phyloP scores from a whole-genome alignment of 345 rosid genomes.

The Citrus unshiu region DNA sequence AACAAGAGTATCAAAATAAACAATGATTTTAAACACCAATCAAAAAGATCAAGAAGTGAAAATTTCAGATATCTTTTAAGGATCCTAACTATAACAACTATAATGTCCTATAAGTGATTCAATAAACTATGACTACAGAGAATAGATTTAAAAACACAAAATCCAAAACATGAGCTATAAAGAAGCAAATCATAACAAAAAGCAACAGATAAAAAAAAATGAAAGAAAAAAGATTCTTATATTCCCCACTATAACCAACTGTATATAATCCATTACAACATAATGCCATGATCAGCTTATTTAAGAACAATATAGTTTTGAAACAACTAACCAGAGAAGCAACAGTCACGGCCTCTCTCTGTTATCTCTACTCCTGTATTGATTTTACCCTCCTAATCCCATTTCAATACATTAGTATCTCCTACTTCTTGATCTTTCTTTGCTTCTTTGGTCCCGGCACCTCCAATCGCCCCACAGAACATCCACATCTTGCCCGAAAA shows the following conservation, averaged over 20 bases:
- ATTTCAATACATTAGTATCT: conserved; percentile 1
- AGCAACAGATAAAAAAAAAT: conserved; percentile 15
- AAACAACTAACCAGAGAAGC: conserved; percentile 37
- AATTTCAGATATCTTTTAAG: background rate
- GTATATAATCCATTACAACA: conserved; percentile 42
- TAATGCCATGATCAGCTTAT: conserved; percentile 39
- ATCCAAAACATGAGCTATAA: conserved; percentile 2
- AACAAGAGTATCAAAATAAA: background rate
- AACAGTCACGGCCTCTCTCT: conserved; percentile 29
- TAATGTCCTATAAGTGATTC: background rate
- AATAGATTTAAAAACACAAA: conserved; percentile 1
- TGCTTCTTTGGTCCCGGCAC: conserved; percentile 78
- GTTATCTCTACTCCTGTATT: conserved; percentile 41
- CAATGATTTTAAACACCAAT: background rate
- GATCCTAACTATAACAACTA: background rate
- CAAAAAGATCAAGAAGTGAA: background rate
- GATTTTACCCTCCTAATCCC: conserved; percentile 24
- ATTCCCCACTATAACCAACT: conserved; percentile 46
- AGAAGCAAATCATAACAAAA: conserved; percentile 16
- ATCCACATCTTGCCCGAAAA: conserved; percentile 67
- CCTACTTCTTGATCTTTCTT: conserved; percentile 80
- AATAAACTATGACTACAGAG: background rate
- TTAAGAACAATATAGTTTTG: conserved; percentile 35
- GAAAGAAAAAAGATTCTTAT: conserved; percentile 30
- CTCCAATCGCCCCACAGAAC: conserved; percentile 81